Evolutionary conservation across 257 asterid genomes (phyloP), one percentile per base, ranked within the genome.

Genomic region (Salvia hispanica): DNA sequence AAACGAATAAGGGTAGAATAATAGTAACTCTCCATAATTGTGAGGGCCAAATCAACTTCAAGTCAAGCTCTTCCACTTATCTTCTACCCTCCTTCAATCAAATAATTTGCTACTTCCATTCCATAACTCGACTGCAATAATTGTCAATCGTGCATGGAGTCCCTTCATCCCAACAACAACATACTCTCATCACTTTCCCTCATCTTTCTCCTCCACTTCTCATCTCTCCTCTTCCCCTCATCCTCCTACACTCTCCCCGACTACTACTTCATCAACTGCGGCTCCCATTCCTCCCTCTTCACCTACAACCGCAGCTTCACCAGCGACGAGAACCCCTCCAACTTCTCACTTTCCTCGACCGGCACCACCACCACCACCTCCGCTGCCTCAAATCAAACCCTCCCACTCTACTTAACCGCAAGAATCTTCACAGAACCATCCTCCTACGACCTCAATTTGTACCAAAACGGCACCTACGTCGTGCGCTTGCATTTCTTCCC

Each of bases 401-500:
- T 12, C 8, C 13, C 73, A 0, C 75, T 86, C 43, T 69, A 58
- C 6, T 45, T 16, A 46, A 57, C 12, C 1, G 89, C 95, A 13
- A 78, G 92, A 70, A 46, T 73, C 45, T 87, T 87, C 92, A 55
- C 6, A 3, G 15, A 42, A 15, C 0, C 13, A 0, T 79, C 85
- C 59, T 77, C 10, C 4, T 87, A 88, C 50, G 77, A 81, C 7
- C 48, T 88, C 12, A 40, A 56, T 42, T 42, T 70, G 25, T 45
- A 4, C 25, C 54, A 66, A 44, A n/a, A 7, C 31, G 92, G 85
- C 2, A 78, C 60, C 67, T 80, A 81, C 48, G 64, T 80, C 66
- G 77, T 88, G 58, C 86, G 90, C 36, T 69, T 85, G 60, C 95
- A 82, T 76, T 88, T 88, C 73, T 75, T 11, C 33, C 79, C 78